Percentiles rank a stretch among this genome's conserved stretches.
These are phyloP conservation scores for Blastocystis hominis DNA, from an alignment of 352 stramenopile species.

Conservation along the genomic window DNA sequence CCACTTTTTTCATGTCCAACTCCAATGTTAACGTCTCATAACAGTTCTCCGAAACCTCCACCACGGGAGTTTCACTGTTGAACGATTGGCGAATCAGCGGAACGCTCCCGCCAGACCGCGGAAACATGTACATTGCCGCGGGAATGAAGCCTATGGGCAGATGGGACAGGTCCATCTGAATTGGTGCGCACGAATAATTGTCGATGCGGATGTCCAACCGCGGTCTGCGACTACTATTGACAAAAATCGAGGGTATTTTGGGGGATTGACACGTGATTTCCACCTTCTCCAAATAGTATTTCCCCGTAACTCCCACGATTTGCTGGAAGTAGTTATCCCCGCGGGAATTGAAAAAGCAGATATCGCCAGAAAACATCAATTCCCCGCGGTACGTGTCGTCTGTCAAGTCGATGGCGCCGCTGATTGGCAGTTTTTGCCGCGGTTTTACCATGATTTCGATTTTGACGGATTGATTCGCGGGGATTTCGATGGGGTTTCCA, in stretches of 20 bases:
- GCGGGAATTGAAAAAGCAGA: conserved; percentile 52
- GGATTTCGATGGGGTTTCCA: neutral
- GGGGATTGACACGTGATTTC: neutral
- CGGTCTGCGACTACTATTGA: neutral
- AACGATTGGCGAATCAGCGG: neutral
- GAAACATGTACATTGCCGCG: conserved; percentile 36
- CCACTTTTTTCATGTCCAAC: conserved; percentile 13
- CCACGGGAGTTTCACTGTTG: neutral
- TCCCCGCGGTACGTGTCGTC: neutral
- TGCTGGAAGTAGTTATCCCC: conserved; percentile 50
- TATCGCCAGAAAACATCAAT: neutral
- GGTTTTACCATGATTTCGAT: neutral
- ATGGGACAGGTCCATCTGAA: neutral
- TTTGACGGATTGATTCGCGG: neutral
- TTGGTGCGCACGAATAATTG: neutral
- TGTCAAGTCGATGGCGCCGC: neutral
- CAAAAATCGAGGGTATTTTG: neutral
- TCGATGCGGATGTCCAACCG: conserved; percentile 27
- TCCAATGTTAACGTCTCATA: conserved; percentile 26
- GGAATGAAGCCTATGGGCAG: conserved; percentile 25
- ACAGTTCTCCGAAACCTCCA: neutral
- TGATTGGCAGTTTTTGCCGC: neutral
- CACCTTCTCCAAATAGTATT: conserved; percentile 24
- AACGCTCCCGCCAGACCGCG: neutral
- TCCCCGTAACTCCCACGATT: neutral